Conservation (phyloP, 2,329 filamentous ascomycete species). For the Colletotrichum sp. region DNA sequence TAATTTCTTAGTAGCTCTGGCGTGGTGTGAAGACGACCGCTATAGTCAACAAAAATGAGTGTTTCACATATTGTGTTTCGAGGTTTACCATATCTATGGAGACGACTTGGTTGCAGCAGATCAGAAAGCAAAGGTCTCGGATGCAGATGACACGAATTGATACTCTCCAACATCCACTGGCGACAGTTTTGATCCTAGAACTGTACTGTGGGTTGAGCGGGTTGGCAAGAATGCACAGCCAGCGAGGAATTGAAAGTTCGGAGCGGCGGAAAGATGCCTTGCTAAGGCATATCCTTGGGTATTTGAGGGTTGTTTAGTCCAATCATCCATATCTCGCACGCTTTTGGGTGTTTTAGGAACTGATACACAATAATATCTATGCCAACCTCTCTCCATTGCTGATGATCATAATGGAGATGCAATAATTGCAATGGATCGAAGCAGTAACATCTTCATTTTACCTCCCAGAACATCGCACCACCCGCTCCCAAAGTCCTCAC, state of each 20-base stretch:
- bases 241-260: fast-evolving
- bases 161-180: neutral
- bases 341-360: neutral
- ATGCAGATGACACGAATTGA: neutral
- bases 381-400: neutral
- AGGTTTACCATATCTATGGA: too few species aligned
- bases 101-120: neutral
- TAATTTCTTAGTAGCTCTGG: fast-evolving
- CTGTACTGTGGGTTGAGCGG: fast-evolving
- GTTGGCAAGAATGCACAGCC: neutral
- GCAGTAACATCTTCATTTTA: fast-evolving
- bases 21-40: neutral
- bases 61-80: fast-evolving
- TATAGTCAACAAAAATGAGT: neutral
- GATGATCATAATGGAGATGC: fast-evolving
- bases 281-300: too few species aligned
- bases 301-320: neutral
- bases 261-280: neutral
- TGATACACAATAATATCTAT: fast-evolving
- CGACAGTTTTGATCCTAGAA: fast-evolving
- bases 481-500: neutral
- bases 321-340: neutral
- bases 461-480: fast-evolving
- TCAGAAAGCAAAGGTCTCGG: neutral
- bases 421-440: neutral